Conservation (phyloP, 768 basidiomycete species). For the Naganishia friedmannii region DNA sequence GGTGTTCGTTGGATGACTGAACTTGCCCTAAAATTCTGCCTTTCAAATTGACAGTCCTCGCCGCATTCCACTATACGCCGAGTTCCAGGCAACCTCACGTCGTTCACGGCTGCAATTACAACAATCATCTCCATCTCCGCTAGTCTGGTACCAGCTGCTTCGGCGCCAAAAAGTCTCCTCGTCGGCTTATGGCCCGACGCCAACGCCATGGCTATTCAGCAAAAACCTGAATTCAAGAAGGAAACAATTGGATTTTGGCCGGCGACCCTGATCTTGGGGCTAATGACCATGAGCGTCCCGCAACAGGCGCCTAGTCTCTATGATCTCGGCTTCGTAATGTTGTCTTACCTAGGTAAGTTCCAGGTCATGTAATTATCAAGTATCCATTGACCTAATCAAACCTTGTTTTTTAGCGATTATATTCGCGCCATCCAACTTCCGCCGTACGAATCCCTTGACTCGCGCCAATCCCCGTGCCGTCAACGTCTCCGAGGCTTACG, state of each 20-base stretch:
- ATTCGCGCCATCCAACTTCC: slow-evolving; percentile 1
- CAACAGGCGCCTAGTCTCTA: slow-evolving; percentile 5
- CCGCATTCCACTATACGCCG: background rate
- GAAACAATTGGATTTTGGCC: slow-evolving; percentile 17
- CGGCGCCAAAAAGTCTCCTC: slow-evolving; percentile 11
- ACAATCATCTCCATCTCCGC: slow-evolving; percentile 17
- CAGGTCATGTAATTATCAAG: background rate
- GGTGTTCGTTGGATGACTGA: background rate
- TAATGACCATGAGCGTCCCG: slow-evolving; percentile 19
- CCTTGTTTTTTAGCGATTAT: background rate
- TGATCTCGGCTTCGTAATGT: slow-evolving; percentile 2
- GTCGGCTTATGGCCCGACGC: slow-evolving; percentile 17
- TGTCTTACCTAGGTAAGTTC: background rate
- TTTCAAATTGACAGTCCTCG: background rate
- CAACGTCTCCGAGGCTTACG: background rate
- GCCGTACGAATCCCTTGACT: background rate
- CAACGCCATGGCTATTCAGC: slow-evolving; percentile 1
- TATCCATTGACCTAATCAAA: background rate
- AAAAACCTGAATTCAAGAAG: slow-evolving; percentile 7
- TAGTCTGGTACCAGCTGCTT: background rate
- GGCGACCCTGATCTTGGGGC: background rate
- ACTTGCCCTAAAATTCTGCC: background rate
- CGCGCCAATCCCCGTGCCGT: background rate
- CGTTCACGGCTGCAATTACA: background rate
- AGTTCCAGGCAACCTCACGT: slow-evolving; percentile 2